These are phyloP conservation scores for Boletus sp. DNA, from an alignment of 768 basidiomycete genomes.

Conservation along the genomic window DNA sequence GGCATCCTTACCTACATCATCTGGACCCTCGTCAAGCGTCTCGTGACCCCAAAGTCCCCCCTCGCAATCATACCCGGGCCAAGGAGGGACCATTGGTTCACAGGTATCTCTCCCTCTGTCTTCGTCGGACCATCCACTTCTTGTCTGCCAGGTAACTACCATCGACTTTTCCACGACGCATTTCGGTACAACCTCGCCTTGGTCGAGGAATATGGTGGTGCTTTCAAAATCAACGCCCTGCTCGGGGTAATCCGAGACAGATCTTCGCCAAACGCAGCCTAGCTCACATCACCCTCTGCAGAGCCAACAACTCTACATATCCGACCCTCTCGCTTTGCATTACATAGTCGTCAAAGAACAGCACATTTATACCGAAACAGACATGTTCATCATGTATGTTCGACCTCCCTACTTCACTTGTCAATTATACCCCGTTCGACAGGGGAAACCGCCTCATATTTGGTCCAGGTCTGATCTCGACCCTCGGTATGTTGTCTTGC, in stretches of 20 bases:
- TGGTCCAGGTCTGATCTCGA: slow-evolving; percentile 36
- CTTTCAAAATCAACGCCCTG: slow-evolving; percentile 33
- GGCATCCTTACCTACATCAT: slow-evolving; percentile 12
- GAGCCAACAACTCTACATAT: slow-evolving; percentile 33
- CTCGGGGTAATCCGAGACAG: slow-evolving; percentile 27
- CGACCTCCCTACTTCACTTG: background rate
- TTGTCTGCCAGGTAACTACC: slow-evolving; percentile 29
- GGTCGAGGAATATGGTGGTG: slow-evolving; percentile 33
- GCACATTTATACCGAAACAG: slow-evolving; percentile 36
- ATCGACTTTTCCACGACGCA: slow-evolving; percentile 32
- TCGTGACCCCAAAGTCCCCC: slow-evolving; percentile 8
- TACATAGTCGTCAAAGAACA: slow-evolving; percentile 37
- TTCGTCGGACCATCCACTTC: background rate
- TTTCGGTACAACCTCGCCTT: slow-evolving; percentile 30
- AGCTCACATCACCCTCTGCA: slow-evolving; percentile 3
- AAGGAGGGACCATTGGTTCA: slow-evolving; percentile 35
- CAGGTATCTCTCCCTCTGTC: slow-evolving; percentile 15
- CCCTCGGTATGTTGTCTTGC: slow-evolving; percentile 28
- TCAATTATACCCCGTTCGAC: background rate
- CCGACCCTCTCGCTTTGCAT: slow-evolving; percentile 37
- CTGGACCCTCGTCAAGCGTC: slow-evolving; percentile 14
- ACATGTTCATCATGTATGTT: slow-evolving; percentile 33
- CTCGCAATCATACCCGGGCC: slow-evolving; percentile 30
- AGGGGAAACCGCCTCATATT: slow-evolving; percentile 34
- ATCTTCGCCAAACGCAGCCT: background rate